Conservation (phyloP, 1,139 yeast species). For the Debaryomycetaceae sp. region DNA sequence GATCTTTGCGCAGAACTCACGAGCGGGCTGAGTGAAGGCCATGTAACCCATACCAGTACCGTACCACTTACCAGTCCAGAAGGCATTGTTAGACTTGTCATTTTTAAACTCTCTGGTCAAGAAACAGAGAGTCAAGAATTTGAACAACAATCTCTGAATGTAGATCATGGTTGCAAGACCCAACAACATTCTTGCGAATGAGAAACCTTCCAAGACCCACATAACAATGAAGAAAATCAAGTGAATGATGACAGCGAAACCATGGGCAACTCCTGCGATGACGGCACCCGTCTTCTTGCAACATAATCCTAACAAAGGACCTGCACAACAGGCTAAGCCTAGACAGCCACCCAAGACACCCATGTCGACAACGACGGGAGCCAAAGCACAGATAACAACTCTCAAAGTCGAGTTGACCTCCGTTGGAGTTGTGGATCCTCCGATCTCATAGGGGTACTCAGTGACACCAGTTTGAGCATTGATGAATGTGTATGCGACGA, state of each 20-base stretch:
- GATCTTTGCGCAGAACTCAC: constrained; percentile 93
- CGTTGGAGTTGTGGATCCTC: constrained; percentile 28
- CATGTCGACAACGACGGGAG: constrained; percentile 86
- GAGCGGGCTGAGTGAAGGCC: constrained; percentile 94
- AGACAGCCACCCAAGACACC: constrained; percentile 76
- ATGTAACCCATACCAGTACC: constrained; percentile 92
- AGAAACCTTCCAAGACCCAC: constrained; percentile 97
- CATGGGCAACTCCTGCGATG: constrained; percentile 96
- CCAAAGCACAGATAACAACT: constrained; percentile 83
- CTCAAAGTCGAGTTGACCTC: constrained; percentile 80
- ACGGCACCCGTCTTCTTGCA: constrained; percentile 98
- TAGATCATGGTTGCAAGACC: constrained; percentile 85
- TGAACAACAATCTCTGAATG: constrained; percentile 84
- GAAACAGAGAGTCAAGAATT: constrained; percentile 71
- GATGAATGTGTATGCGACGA: constrained; percentile 87
- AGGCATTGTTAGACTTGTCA: constrained; percentile 94
- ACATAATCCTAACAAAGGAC: constrained; percentile 91
- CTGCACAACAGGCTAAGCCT: constrained; percentile 92
- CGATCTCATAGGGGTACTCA: constrained; percentile 28
- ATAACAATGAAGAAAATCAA: constrained; percentile 83
- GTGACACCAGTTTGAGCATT: constrained; percentile 96
- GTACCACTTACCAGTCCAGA: constrained; percentile 99
- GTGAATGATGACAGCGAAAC: constrained; percentile 84
- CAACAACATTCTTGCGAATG: constrained; percentile 78
- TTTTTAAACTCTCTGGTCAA: constrained; percentile 97